phyloP scores from a whole-genome alignment of 768 basidiomycete genomes.

The Lentinula boryana region DNA sequence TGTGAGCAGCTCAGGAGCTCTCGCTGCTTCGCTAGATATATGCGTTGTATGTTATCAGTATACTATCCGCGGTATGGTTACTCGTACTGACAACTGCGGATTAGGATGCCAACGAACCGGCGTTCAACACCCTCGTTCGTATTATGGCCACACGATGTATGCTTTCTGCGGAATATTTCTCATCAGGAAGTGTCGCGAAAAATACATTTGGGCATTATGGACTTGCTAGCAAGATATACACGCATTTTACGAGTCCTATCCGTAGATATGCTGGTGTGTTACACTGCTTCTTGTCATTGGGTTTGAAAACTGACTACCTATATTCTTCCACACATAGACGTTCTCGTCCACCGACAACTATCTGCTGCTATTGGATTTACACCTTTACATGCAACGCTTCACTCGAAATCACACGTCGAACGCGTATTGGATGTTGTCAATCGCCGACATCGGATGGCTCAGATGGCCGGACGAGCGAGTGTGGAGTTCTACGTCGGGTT shows the following conservation, averaged over 20 bases:
- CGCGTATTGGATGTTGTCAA: slow-evolving; percentile 83
- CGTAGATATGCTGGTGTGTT: slow-evolving; percentile 84
- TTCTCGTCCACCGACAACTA: slow-evolving; percentile 91
- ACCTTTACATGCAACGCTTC: slow-evolving; percentile 80
- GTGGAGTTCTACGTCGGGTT: slow-evolving; percentile 97
- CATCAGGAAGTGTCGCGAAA: slow-evolving; percentile 86
- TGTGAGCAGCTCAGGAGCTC: slow-evolving; percentile 84
- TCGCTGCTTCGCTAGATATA: slow-evolving; percentile 82
- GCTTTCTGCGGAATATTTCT: slow-evolving; percentile 98
- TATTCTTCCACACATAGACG: slow-evolving; percentile 44
- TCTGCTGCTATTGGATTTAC: slow-evolving; percentile 82
- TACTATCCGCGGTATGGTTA: slow-evolving; percentile 2
- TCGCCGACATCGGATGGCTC: slow-evolving; percentile 89
- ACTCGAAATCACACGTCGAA: slow-evolving; percentile 87
- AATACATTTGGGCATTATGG: slow-evolving; percentile 98
- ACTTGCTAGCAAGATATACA: slow-evolving; percentile 94
- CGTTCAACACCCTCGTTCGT: slow-evolving; percentile 95
- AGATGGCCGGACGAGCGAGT: slow-evolving; percentile 95
- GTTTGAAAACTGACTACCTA: background rate
- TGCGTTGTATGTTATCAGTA: slow-evolving; percentile 59
- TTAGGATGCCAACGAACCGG: slow-evolving; percentile 76
- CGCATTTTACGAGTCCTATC: slow-evolving; percentile 98
- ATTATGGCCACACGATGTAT: slow-evolving; percentile 99
- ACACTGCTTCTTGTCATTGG: background rate
- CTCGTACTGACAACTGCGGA: background rate